Evolutionary conservation across 441 rosid genomes (phyloP).

Genomic region (Adansonia madagascariensis): DNA sequence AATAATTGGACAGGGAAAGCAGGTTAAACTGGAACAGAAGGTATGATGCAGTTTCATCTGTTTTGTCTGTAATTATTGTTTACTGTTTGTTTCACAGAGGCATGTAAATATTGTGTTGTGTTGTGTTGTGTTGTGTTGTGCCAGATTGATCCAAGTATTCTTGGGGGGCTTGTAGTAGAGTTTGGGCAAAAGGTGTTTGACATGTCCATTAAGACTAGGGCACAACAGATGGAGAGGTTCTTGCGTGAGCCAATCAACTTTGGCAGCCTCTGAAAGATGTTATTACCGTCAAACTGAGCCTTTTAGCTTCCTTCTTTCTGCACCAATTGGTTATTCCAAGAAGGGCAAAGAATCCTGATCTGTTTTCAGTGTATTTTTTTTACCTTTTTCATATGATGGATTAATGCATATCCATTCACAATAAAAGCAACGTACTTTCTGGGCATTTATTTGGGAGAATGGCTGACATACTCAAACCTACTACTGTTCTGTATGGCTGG

Average conservation of each 20-base stretch:
- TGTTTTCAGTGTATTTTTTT: conserved; percentile 24
- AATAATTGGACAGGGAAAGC: conserved; percentile 67
- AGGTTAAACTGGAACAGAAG: conserved; percentile 67
- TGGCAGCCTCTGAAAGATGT: conserved; percentile 40
- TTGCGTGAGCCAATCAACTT: conserved; percentile 61
- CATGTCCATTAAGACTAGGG: conserved; percentile 89
- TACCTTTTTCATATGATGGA: conserved; percentile 24
- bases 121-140: background rate
- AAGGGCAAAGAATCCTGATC: background rate
- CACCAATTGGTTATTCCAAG: conserved; percentile 17
- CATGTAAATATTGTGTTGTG: conserved; percentile 6
- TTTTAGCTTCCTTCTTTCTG: conserved; percentile 23
- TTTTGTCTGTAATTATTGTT: background rate
- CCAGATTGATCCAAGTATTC: conserved; percentile 88
- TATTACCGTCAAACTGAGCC: background rate
- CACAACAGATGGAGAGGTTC: conserved; percentile 88
- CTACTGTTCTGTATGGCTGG: no score
- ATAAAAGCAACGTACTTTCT: conserved; percentile 31
- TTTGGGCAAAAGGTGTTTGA: conserved; percentile 82
- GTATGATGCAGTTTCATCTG: conserved; percentile 35
- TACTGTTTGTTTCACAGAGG: background rate
- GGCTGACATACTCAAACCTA: no score
- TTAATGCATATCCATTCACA: conserved; percentile 34
- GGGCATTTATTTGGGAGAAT: background rate
- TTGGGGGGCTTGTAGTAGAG: conserved; percentile 83